Evolutionary conservation across 768 basidiomycete genomes (phyloP).

Genomic region (Jaapia argillacea): DNA sequence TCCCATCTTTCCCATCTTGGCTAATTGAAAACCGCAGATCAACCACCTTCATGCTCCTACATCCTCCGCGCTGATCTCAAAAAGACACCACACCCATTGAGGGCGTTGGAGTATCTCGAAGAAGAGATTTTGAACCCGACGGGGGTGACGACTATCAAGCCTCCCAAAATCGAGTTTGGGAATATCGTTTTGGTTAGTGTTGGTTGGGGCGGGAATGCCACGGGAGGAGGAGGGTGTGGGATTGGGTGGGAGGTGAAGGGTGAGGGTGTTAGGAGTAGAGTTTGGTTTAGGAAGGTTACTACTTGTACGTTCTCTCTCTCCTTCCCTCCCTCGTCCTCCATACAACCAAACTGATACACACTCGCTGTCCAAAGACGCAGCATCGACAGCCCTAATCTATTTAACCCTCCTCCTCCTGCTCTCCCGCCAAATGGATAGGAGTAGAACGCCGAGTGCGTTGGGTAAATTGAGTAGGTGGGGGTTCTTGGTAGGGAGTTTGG

Average conservation of each 20-base stretch:
- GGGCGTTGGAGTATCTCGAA: conserved; percentile 30
- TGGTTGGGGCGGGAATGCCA: no score
- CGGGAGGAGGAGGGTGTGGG: no score
- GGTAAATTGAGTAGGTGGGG: conserved; percentile 77
- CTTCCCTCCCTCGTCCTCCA: no score
- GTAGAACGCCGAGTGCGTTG: conserved; percentile 70
- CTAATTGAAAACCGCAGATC: neutral
- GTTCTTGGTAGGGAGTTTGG: conserved; percentile 67
- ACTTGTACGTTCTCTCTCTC: conserved; percentile 28
- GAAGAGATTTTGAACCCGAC: conserved; percentile 67
- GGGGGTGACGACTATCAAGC: conserved; percentile 47
- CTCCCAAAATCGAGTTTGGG: conserved; percentile 48
- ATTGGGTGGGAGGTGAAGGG: conserved; percentile 57
- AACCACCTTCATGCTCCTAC: neutral
- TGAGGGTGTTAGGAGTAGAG: conserved; percentile 55
- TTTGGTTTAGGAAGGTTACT: conserved; percentile 34
- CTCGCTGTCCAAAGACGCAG: conserved; percentile 61
- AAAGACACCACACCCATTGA: no score
- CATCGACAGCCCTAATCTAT: conserved; percentile 56
- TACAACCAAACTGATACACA: no score
- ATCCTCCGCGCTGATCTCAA: no score
- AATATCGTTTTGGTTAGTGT: conserved; percentile 69
- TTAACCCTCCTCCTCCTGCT: conserved; percentile 56
- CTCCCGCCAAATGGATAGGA: conserved; percentile 63
- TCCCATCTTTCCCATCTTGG: neutral